Evolutionary conservation across 306 rosid genomes (phyloP).

Genomic region (Betula pendula): DNA sequence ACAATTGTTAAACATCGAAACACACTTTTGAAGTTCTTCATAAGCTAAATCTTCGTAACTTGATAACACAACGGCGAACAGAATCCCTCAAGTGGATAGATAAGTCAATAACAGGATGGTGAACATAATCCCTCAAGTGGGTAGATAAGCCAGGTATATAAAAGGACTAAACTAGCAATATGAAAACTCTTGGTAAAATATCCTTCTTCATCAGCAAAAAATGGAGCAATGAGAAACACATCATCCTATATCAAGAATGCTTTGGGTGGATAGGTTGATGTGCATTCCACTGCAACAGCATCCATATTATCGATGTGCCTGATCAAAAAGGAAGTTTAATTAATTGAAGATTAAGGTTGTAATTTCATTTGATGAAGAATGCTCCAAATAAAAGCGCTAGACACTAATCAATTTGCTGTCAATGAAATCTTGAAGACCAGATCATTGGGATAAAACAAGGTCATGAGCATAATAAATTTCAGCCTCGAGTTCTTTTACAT

Average conservation of each 20-base stretch:
- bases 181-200: background rate
- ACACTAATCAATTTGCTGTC: background rate
- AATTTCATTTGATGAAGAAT: constrained; percentile 12
- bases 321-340: constrained; percentile 21
- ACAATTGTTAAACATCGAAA: background rate
- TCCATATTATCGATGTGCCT: constrained; percentile 94
- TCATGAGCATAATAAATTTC: constrained; percentile 3
- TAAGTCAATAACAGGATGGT: background rate
- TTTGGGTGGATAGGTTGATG: constrained; percentile 44
- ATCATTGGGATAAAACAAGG: background rate
- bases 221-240: background rate
- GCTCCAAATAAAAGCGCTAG: constrained; percentile 12
- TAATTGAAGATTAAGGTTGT: background rate
- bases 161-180: background rate
- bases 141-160: background rate
- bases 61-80: background rate
- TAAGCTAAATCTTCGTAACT: background rate
- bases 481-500: constrained; percentile 8
- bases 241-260: constrained; percentile 35
- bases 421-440: background rate
- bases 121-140: background rate
- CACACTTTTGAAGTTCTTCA: background rate
- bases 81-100: background rate
- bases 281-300: constrained; percentile 83
- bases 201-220: background rate